Conservation (phyloP, 352 stramenopile species). For the Globisporangium splendens region DNA sequence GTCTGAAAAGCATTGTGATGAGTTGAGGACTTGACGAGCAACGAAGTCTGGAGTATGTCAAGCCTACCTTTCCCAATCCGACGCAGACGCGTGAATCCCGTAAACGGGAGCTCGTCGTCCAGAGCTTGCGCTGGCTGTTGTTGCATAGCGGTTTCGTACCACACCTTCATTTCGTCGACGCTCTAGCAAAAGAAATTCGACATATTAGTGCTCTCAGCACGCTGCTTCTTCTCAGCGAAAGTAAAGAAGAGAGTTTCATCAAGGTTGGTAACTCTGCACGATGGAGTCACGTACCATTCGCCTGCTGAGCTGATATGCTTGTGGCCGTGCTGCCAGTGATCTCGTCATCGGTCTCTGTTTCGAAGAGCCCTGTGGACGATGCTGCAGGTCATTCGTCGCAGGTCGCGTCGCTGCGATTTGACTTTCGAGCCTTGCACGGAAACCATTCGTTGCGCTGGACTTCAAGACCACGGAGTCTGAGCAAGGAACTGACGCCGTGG, state of each 20-base stretch:
- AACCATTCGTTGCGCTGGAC: neutral
- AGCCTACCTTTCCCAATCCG: slow-evolving; percentile 4
- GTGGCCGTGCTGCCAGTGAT: neutral
- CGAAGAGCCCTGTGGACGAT: neutral
- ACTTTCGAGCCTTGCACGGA: slow-evolving; percentile 2
- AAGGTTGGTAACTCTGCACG: no score
- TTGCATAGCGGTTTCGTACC: neutral
- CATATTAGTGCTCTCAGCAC: no score
- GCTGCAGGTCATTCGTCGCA: neutral
- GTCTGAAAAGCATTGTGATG: neutral
- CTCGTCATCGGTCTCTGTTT: neutral
- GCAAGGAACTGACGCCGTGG: no score
- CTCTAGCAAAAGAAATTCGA: neutral
- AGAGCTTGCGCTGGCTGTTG: neutral
- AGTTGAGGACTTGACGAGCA: no score
- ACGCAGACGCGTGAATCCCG: slow-evolving; percentile 8
- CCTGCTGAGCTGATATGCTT: slow-evolving; percentile 2
- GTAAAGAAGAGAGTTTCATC: no score
- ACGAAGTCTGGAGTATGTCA: neutral
- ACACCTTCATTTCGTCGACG: slow-evolving; percentile 6
- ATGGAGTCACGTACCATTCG: slow-evolving; percentile 1
- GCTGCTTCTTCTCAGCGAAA: no score
- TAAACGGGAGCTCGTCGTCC: neutral
- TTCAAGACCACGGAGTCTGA: no score
- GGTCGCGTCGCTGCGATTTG: neutral